Evolutionary conservation across 2,329 filamentous ascomycete species (phyloP), one percentile per base, ranked within the genome.

Genomic region (Clonostachys rosea): DNA sequence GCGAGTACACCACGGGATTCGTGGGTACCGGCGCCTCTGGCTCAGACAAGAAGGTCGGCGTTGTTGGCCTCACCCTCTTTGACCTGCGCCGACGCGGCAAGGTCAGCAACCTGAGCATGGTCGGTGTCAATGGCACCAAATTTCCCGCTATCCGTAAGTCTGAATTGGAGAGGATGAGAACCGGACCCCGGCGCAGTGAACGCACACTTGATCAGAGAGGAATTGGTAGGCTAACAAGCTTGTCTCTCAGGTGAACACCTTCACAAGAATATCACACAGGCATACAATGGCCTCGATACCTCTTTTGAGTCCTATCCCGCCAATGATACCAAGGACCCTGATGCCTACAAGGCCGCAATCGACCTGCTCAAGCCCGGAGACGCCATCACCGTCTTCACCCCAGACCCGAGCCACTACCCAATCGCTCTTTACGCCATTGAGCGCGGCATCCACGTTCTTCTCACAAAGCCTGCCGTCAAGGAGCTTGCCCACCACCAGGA

Each of bases 1-100:
- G 91, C 60, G 91, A 96, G 78, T 96, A 96, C 77, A 96, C 92
- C 59, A 96, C 92, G 40, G 91, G 91, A 49, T 96, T 94, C 58
- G 91, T 96, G 48, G 90, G 89, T 49, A 85, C 84, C 50, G 87
- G 86, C 50, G 86, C 84, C 45, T 95, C 90, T 5, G 85, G 81
- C 11, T 95, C 90, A 44, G 92, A 96, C 76, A 96, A 96, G 75
- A 96, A 96, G 69, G 87, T 96, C 44, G 91, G 92, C 49, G 92
- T 96, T 10, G 91, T 96, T 16, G 91, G 89, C 39, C 73, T 96
- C 64, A 92, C 89, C 20, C 75, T 96, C 55, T 95, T 96, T 66
- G 91, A 96, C 65, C 76, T 96, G 54, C 84, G 91, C 50, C 80
- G 91, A 52, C 79, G 91, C 64, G 91, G 91, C 57, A 96, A 96